These are phyloP conservation scores for Tolypocladium tundrense DNA, from an alignment of 2,329 filamentous ascomycete species.

Conservation along the genomic window DNA sequence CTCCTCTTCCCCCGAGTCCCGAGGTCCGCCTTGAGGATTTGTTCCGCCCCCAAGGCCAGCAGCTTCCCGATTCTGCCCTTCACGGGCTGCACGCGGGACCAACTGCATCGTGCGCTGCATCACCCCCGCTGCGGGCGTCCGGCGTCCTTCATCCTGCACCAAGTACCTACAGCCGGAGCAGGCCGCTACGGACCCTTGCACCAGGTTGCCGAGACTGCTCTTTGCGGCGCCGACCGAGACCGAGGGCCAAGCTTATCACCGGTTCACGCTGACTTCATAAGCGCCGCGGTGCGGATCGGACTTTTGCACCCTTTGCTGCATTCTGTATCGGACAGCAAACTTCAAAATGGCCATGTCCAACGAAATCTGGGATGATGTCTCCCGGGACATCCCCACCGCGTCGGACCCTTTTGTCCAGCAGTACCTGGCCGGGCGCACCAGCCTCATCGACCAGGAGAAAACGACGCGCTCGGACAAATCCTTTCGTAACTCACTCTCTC, in stretches of 20 bases:
- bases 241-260: background rate
- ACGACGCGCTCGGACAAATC: constrained; percentile 64
- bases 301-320: background rate
- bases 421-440: constrained; percentile 66
- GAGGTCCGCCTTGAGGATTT: background rate
- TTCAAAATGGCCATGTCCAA: constrained; percentile 33
- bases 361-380: constrained; percentile 49
- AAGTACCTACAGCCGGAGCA: background rate
- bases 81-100: background rate
- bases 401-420: constrained; percentile 72
- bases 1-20: background rate
- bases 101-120: background rate
- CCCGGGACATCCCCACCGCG: constrained; percentile 42
- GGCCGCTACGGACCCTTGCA: background rate
- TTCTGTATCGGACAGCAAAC: background rate
- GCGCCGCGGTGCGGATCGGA: background rate
- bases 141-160: background rate
- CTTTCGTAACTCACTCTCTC: constrained; percentile 66
- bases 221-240: constrained; percentile 5
- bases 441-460: constrained; percentile 71
- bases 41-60: background rate
- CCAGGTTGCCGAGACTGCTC: background rate
- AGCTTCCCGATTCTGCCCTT: background rate
- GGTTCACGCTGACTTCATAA: background rate
- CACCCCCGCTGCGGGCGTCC: background rate